Evolutionary conservation across 2,329 filamentous ascomycete species (phyloP).

Genomic region (Pseudogymnoascus sp.): DNA sequence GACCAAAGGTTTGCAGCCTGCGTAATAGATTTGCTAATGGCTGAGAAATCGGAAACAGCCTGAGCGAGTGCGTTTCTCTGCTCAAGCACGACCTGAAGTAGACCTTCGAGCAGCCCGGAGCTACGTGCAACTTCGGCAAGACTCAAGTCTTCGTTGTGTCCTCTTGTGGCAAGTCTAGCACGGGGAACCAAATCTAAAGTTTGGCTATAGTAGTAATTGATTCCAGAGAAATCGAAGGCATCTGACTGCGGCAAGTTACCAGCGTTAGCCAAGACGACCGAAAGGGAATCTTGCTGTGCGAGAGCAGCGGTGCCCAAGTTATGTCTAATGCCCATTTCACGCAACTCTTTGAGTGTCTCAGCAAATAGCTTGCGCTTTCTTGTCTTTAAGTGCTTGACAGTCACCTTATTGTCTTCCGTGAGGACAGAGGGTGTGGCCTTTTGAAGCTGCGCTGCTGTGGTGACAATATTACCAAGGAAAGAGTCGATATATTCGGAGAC

Average conservation of each 20-base stretch:
- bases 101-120: constrained; percentile 77
- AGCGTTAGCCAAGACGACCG: constrained; percentile 57
- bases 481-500: constrained; percentile 52
- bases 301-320: constrained; percentile 71
- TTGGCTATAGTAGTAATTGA: constrained; percentile 71
- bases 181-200: constrained; percentile 64
- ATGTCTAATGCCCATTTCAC: constrained; percentile 81
- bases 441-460: constrained; percentile 63
- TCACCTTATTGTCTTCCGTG: constrained; percentile 77
- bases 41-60: constrained; percentile 13
- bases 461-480: constrained; percentile 62
- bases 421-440: constrained; percentile 75
- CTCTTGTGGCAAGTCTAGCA: constrained; percentile 56
- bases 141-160: constrained; percentile 80
- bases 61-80: constrained; percentile 42
- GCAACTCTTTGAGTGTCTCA: constrained; percentile 73
- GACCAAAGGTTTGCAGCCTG: constrained; percentile 34
- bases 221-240: constrained; percentile 30
- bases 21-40: constrained; percentile 19
- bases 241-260: constrained; percentile 29
- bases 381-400: constrained; percentile 81
- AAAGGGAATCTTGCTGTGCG: constrained; percentile 62
- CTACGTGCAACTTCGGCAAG: constrained; percentile 71
- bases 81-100: constrained; percentile 57
- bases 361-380: constrained; percentile 86